A percentile compares a stretch with the other conserved stretches of the same genome.
phyloP scores from a whole-genome alignment of 306 rosid genomes.

The Inga oerstediana region DNA sequence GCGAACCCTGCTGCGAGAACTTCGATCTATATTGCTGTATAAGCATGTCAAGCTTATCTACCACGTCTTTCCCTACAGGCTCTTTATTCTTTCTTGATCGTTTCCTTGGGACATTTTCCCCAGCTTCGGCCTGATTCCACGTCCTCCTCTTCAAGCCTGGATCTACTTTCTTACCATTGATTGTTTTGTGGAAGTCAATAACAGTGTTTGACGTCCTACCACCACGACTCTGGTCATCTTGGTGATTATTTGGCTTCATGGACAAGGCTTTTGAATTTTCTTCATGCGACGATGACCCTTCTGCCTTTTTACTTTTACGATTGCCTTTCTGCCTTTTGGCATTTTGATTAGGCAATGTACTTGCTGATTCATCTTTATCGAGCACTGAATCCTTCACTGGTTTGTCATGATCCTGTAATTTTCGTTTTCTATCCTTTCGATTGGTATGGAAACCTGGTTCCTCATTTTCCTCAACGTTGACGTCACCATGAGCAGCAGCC shows the following conservation, averaged over 20 bases:
- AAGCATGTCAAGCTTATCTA: constrained; percentile 88
- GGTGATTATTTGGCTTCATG: constrained; percentile 34
- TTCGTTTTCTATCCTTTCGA: constrained; percentile 50
- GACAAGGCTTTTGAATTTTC: constrained; percentile 36
- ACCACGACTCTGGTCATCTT: constrained; percentile 41
- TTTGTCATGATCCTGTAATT: constrained; percentile 44
- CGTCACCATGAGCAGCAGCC: constrained; percentile 29
- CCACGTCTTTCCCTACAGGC: constrained; percentile 61
- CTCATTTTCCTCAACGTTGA: constrained; percentile 16
- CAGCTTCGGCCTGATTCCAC: constrained; percentile 46
- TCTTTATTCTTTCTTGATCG: constrained; percentile 69
- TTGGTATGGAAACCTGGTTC: constrained; percentile 38
- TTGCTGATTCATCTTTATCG: constrained; percentile 37
- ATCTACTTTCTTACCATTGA: constrained; percentile 34
- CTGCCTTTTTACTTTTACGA: constrained; percentile 31
- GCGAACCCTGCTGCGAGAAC: constrained; percentile 54
- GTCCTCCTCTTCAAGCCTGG: constrained; percentile 52
- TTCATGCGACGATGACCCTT: constrained; percentile 7
- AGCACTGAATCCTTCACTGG: constrained; percentile 34
- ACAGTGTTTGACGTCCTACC: constrained; percentile 23
- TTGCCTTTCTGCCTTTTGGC: constrained; percentile 59
- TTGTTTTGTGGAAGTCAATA: constrained; percentile 25
- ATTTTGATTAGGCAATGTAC: constrained; percentile 34
- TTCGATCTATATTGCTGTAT: constrained; percentile 81
- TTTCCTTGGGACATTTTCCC: constrained; percentile 42